phyloP scores from a whole-genome alignment of 768 basidiomycete species.

The Naganishia randhawae region DNA sequence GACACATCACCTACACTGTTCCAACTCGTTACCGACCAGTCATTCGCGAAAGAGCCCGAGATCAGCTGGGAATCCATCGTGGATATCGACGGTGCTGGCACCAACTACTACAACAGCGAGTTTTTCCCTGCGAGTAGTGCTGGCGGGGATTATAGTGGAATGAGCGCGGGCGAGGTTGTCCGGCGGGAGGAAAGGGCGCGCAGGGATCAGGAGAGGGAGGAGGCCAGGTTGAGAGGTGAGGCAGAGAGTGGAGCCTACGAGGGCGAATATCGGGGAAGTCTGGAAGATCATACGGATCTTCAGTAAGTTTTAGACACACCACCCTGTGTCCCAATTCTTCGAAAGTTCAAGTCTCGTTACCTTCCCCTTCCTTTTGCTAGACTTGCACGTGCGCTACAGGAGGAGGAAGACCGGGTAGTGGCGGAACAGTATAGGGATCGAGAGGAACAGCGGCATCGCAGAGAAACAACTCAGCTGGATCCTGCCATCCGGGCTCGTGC shows the following conservation, averaged over 20 bases:
- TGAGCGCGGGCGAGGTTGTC: constrained; percentile 31
- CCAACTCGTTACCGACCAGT: constrained; percentile 78
- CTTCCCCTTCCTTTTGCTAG: constrained; percentile 48
- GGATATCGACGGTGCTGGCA: constrained; percentile 75
- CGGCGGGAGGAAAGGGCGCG: constrained; percentile 52
- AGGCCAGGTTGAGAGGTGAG: constrained; percentile 11
- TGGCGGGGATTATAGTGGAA: constrained; percentile 62
- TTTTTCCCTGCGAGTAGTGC: constrained; percentile 64
- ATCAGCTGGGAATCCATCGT: constrained; percentile 89
- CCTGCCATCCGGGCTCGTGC: constrained; percentile 48
- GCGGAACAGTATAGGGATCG: constrained; percentile 33
- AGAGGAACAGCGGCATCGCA: constrained; percentile 6
- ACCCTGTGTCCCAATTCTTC: not conserved
- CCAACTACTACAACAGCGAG: constrained; percentile 71
- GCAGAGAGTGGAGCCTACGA: constrained; percentile 6
- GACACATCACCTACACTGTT: constrained; percentile 59
- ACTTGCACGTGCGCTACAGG: constrained; percentile 72
- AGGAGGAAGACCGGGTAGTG: constrained; percentile 62
- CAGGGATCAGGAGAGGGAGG: constrained; percentile 53
- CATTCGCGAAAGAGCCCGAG: constrained; percentile 69
- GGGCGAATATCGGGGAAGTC: constrained; percentile 41
- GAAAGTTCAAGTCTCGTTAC: constrained; percentile 48
- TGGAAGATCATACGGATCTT: constrained; percentile 56
- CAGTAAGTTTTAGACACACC: not conserved
- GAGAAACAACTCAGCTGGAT: constrained; percentile 49